Evolutionary conservation across 2,329 filamentous ascomycete species (phyloP), one percentile per base, ranked within the genome.

Genomic region (Colletotrichum sansevieriae): DNA sequence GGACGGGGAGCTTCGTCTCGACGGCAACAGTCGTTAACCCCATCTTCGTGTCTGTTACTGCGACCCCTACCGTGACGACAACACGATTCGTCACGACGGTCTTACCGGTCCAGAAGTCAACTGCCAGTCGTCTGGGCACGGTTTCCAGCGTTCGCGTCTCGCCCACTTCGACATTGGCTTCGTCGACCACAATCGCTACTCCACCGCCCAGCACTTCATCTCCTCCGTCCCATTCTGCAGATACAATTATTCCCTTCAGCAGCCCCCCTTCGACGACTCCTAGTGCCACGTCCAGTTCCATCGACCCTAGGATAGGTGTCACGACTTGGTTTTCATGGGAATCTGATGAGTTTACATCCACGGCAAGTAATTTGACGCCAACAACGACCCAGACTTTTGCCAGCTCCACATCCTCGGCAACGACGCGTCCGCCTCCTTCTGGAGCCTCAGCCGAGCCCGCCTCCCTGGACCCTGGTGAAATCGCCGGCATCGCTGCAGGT

Each of bases 401-500:
- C 44, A 33, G 29, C 39, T 49, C 18, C 37, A 39, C 57, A 33
- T 12, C 71, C 4, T 57, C 66, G 12, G 54, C 64, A 6, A 46
- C 61, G 13, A 52, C 66, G 20, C 44, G 29, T 18, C 57, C 37
- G n/a, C 51, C 52, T 8, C 18, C 41, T 15, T 51, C 68, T 15
- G 49, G 10, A n/a, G 57, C 49, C 20, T 68, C 37, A 15, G 56
- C 51, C 6, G 54, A 35, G 18, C 39, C 69, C 4, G 44, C 54
- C 18, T 18, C 18, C 29, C 72, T 78, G 20, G 67, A 59, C 37
- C 65, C 75, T 7, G 75, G 72, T 33, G 73, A 76, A 63, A 75
- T 78, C 33, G 75, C 75, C 2, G 76, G 73, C 47, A 70, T 79
- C 29, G 71, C 71, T 2, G 25, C 76, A 8, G 77, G 76, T 47